Conservation (phyloP, 805 yeast species). For the Cyberlindnera japonica region DNA sequence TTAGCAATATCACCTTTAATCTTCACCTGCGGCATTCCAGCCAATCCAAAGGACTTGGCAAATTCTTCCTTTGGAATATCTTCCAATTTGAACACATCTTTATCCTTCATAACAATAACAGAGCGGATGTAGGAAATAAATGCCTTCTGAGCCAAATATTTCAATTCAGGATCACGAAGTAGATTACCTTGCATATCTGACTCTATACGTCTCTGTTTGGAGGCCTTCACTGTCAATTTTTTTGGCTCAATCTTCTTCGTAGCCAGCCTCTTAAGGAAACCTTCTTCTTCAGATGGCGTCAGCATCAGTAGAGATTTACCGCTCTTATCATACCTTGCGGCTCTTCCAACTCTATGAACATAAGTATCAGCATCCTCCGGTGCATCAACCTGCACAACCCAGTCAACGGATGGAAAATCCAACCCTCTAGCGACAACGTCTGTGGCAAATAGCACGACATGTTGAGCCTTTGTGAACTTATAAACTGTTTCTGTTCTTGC, state of each 20-base stretch:
- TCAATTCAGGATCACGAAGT: conserved; percentile 86
- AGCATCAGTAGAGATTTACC: conserved; percentile 87
- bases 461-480: conserved; percentile 36
- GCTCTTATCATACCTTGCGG: conserved; percentile 85
- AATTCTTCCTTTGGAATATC: conserved; percentile 75
- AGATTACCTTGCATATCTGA: conserved; percentile 86
- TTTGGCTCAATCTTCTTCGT: conserved; percentile 65
- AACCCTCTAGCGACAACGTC: conserved; percentile 98
- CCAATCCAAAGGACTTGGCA: conserved; percentile 87
- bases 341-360: conserved; percentile 92
- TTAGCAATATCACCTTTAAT: conserved; percentile 45
- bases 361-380: conserved; percentile 92
- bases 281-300: conserved; percentile 78
- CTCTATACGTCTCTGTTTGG: conserved; percentile 67
- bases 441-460: conserved; percentile 82
- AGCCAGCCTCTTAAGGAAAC: conserved; percentile 61
- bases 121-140: conserved; percentile 89
- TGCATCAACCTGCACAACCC: conserved; percentile 89
- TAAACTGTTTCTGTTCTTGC: conserved; percentile 81
- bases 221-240: conserved; percentile 68
- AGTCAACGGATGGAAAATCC: conserved; percentile 92
- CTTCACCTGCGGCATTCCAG: conserved; percentile 94
- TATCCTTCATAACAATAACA: conserved; percentile 80
- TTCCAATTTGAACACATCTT: conserved; percentile 75
- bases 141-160: conserved; percentile 93